Percentiles rank a stretch among this genome's conserved stretches.
These are phyloP conservation scores for Diutina mesorugosa DNA, from an alignment of 1,139 yeast species.

Conservation along the genomic window DNA sequence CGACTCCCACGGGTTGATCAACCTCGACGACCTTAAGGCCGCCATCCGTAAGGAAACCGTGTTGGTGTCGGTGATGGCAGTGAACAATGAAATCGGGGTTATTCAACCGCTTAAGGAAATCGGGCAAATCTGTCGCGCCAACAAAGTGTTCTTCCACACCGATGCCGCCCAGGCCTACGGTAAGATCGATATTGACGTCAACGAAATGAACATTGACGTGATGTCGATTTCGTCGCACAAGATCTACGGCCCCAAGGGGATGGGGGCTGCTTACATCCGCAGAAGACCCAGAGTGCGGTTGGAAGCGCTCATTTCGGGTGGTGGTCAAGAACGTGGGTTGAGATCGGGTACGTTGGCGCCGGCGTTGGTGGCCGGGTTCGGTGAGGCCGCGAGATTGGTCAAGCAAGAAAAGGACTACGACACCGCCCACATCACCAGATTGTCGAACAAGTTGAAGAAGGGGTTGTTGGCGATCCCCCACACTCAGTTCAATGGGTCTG, in stretches of 20 bases:
- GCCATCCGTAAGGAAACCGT: slow-evolving; percentile 88
- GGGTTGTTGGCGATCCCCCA: slow-evolving; percentile 77
- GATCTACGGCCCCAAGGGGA: slow-evolving; percentile 96
- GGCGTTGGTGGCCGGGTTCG: slow-evolving; percentile 89
- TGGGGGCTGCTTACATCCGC: slow-evolving; percentile 91
- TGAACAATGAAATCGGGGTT: slow-evolving; percentile 96
- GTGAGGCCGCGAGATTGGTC: slow-evolving; percentile 91
- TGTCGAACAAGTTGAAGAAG: slow-evolving; percentile 60
- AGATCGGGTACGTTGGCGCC: slow-evolving; percentile 97
- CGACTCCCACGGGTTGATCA: slow-evolving; percentile 63
- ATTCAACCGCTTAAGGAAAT: slow-evolving; percentile 93
- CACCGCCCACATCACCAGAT: slow-evolving; percentile 48
- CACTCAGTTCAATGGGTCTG: slow-evolving; percentile 81
- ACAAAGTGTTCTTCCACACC: slow-evolving; percentile 94
- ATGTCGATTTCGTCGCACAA: slow-evolving; percentile 93
- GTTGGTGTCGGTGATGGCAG: slow-evolving; percentile 93
- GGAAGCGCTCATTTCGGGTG: slow-evolving; percentile 92
- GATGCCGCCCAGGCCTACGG: slow-evolving; percentile 98
- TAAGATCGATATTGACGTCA: slow-evolving; percentile 84
- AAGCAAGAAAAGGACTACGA: slow-evolving; percentile 65
- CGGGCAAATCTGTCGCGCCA: slow-evolving; percentile 72
- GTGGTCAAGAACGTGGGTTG: slow-evolving; percentile 98
- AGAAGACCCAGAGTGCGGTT: slow-evolving; percentile 97
- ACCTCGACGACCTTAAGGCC: slow-evolving; percentile 61
- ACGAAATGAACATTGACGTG: slow-evolving; percentile 83